Evolutionary conservation across 208 protist genomes (phyloP).

Genomic region (Crithidia brevicula): DNA sequence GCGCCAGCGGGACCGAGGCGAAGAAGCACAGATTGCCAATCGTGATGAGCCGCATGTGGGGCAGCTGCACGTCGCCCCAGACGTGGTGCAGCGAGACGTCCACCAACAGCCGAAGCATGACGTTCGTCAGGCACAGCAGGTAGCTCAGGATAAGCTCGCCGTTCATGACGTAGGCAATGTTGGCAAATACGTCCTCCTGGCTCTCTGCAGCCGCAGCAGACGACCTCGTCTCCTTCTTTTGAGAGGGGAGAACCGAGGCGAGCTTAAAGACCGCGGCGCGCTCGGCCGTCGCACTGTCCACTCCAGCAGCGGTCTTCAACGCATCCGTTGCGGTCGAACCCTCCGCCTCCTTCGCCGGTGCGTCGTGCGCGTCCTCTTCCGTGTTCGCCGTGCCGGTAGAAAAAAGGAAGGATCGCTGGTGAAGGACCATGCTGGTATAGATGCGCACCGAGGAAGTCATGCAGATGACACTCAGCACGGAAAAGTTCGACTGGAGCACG

Average conservation of each 20-base stretch:
- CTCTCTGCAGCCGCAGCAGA: neutral
- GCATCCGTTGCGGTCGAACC: neutral
- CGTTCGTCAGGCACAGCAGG: conserved; percentile 44
- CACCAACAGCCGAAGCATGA: conserved; percentile 62
- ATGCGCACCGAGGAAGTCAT: conserved; percentile 48
- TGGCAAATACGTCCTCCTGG: conserved; percentile 10
- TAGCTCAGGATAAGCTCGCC: conserved; percentile 64
- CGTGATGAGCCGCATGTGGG: conserved; percentile 32
- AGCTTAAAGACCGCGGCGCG: conserved; percentile 10
- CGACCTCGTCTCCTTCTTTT: neutral
- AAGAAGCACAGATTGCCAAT: conserved; percentile 48
- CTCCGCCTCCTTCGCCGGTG: neutral
- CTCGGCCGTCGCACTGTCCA: neutral
- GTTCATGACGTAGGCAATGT: conserved; percentile 54
- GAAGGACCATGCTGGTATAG: conserved; percentile 32
- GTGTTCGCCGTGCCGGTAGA: neutral
- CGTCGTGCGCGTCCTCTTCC: neutral
- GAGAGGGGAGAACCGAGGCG: neutral
- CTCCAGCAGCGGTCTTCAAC: neutral
- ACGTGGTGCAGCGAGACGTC: conserved; percentile 47
- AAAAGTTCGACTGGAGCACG: conserved; percentile 31
- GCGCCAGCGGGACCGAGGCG: conserved; percentile 58
- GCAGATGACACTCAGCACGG: conserved; percentile 46
- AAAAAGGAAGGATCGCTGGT: neutral
- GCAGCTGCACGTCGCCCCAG: conserved; percentile 36